These are phyloP conservation scores for Hansenula sp. DNA, from an alignment of 1,139 yeast genomes.

Conservation along the genomic window DNA sequence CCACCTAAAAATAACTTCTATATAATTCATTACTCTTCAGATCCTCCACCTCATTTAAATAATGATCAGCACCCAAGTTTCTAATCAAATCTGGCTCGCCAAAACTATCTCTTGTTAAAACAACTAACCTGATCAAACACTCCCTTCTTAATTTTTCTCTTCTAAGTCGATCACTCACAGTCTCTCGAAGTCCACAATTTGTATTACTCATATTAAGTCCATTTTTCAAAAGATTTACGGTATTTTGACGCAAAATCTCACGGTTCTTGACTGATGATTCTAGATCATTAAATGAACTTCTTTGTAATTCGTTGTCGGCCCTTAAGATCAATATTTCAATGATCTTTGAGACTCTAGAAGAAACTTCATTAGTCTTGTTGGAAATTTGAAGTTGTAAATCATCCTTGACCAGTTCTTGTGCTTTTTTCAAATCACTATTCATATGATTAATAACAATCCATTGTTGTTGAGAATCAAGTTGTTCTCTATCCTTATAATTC, in stretches of 20 bases:
- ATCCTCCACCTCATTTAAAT: constrained; percentile 8
- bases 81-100: constrained; percentile 16
- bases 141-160: constrained; percentile 32
- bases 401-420: constrained; percentile 32
- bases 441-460: constrained; percentile 36
- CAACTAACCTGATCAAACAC: constrained; percentile 19
- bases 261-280: constrained; percentile 20
- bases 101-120: constrained; percentile 12
- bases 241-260: constrained; percentile 31
- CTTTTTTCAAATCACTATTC: constrained; percentile 33
- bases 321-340: constrained; percentile 40
- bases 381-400: constrained; percentile 17
- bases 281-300: constrained; percentile 24
- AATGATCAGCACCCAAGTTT: constrained; percentile 15
- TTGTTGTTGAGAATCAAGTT: constrained; percentile 18
- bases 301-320: constrained; percentile 45
- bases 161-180: constrained; percentile 34
- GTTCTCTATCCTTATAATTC: constrained; percentile 31
- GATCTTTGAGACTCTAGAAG: constrained; percentile 35
- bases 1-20: background rate
- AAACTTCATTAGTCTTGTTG: constrained; percentile 31
- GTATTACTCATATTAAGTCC: constrained; percentile 40
- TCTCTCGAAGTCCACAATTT: constrained; percentile 47
- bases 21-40: constrained; percentile 11
- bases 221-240: constrained; percentile 37